A percentile compares a stretch with the other conserved stretches of the same genome.
phyloP scores from a whole-genome alignment of 345 rosid species.

The Citrus medica region DNA sequence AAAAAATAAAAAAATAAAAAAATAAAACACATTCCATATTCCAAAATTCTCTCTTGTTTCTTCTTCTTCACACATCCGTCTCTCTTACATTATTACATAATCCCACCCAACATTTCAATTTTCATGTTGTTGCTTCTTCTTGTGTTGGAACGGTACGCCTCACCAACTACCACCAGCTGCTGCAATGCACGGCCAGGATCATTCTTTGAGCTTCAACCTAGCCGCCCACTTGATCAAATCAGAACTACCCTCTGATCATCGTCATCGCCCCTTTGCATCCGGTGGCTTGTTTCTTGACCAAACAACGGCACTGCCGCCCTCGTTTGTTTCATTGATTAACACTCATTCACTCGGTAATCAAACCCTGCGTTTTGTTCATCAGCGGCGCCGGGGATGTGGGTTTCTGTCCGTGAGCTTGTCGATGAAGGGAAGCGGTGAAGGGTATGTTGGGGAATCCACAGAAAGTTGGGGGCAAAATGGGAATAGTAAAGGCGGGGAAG shows the following conservation, averaged over 20 bases:
- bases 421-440: constrained; percentile 44
- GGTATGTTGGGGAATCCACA: constrained; percentile 40
- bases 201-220: constrained; percentile 21
- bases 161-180: background rate
- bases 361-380: constrained; percentile 27
- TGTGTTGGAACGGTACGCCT: too few species aligned
- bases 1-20: too few species aligned
- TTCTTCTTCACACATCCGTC: too few species aligned
- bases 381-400: constrained; percentile 27
- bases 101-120: background rate
- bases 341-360: background rate
- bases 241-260: constrained; percentile 16
- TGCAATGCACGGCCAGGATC: constrained; percentile 50
- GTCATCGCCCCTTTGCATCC: constrained; percentile 7
- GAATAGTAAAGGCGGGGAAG: background rate
- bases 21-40: background rate
- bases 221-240: constrained; percentile 27
- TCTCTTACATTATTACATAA: too few species aligned
- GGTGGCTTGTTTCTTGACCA: constrained; percentile 63
- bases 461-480: constrained; percentile 31
- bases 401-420: constrained; percentile 77
- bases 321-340: constrained; percentile 38
- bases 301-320: constrained; percentile 23
- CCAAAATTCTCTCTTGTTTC: background rate
- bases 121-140: background rate